Conservation (phyloP, 768 basidiomycete genomes). For the Collybia mongolica region DNA sequence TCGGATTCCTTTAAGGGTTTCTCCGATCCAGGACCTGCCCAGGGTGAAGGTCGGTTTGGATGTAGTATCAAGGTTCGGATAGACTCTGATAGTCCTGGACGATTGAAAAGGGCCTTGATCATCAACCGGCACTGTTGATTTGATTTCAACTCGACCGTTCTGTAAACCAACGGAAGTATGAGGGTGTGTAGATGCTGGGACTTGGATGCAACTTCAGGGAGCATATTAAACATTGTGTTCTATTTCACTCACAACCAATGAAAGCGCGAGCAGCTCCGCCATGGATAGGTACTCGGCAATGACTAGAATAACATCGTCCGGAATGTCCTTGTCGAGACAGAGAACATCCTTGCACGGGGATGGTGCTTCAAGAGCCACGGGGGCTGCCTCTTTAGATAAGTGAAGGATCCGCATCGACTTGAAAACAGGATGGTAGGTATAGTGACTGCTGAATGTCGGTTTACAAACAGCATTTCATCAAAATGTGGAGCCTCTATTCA, state of each 20-base stretch:
- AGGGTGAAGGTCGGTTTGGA: conserved; percentile 10
- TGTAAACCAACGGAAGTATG: conserved; percentile 10
- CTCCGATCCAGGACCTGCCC: conserved; percentile 5
- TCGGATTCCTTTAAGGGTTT: conserved; percentile 9
- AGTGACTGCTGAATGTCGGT: no score
- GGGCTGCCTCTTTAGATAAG: not conserved
- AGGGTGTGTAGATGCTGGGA: conserved; percentile 5
- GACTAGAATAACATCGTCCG: conserved; percentile 6
- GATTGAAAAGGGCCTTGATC: conserved; percentile 1
- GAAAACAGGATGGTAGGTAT: no score
- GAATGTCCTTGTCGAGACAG: not conserved
- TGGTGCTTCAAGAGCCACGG: not conserved
- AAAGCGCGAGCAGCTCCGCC: conserved; percentile 3
- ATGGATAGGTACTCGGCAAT: not conserved
- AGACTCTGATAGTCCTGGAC: conserved; percentile 3
- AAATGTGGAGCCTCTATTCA: no score
- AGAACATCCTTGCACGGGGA: not conserved
- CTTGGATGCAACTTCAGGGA: not conserved
- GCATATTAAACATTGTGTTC: no score
- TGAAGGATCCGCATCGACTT: not conserved
- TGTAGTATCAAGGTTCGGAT: conserved; percentile 7
- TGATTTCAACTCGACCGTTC: conserved; percentile 11
- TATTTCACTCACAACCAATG: conserved; percentile 1
- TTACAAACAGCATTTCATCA: no score
- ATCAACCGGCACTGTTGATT: conserved; percentile 5